Evolutionary conservation across 2,329 filamentous ascomycete genomes (phyloP).

Genomic region (Harringtonia lauricola): DNA sequence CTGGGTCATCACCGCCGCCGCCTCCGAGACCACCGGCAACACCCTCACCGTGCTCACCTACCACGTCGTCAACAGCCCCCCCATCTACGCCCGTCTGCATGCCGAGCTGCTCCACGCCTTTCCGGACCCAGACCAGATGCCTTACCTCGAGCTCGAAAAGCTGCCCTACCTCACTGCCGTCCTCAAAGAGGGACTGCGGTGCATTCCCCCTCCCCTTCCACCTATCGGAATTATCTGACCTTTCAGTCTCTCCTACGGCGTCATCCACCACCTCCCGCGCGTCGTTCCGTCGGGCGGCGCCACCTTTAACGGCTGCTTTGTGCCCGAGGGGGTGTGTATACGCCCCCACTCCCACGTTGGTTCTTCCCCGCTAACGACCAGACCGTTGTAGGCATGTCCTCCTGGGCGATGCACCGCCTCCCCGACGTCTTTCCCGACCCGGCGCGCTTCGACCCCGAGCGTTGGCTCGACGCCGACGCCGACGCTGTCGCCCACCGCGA

Average conservation of each 20-base stretch:
- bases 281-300: not conserved
- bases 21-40: constrained; percentile 5
- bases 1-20: constrained; percentile 1
- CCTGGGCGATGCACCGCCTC: not conserved
- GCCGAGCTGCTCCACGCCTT: constrained; percentile 2
- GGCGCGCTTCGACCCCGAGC: not conserved
- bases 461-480: not conserved
- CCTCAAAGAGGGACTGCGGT: constrained; percentile 3
- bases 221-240: too few relatives aligned
- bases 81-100: constrained; percentile 1
- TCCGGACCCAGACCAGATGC: constrained; percentile 1
- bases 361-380: not conserved
- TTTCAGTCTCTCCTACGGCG: too few relatives aligned
- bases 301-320: too few relatives aligned
- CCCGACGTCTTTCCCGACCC: constrained; percentile 1
- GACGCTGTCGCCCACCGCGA: too few relatives aligned
- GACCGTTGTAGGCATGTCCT: not conserved
- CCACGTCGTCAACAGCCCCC: constrained; percentile 1
- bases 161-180: constrained; percentile 3
- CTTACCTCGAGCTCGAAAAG: too few relatives aligned
- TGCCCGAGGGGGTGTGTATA: too few relatives aligned
- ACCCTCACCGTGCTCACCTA: constrained; percentile 5
- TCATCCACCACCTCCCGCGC: not conserved
- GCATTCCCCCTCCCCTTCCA: too few relatives aligned
- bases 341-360: not conserved